phyloP scores from a whole-genome alignment of 768 basidiomycete species.

The Gloeophyllum trabeum region DNA sequence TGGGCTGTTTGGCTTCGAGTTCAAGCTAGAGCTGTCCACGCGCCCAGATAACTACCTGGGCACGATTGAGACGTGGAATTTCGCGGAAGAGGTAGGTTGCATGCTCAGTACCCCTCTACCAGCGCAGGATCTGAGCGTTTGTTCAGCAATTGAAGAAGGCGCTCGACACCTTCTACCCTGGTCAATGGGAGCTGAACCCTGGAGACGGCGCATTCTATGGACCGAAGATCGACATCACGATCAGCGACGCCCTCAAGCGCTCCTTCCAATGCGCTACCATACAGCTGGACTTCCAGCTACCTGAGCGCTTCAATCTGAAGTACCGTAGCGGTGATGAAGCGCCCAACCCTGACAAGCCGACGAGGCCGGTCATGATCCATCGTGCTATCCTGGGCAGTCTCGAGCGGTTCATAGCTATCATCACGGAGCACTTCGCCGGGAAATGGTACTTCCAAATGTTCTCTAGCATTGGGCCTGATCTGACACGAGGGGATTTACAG shows the following conservation, averaged over 20 bases:
- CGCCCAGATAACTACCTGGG: slow-evolving; percentile 93
- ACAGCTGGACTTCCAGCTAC: slow-evolving; percentile 97
- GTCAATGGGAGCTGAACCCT: slow-evolving; percentile 86
- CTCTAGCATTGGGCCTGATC: too few species aligned
- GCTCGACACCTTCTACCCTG: slow-evolving; percentile 77
- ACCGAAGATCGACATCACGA: slow-evolving; percentile 97
- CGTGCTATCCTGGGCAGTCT: slow-evolving; percentile 90
- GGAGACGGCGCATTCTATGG: slow-evolving; percentile 99
- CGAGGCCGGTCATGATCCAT: slow-evolving; percentile 95
- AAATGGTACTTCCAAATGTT: slow-evolving; percentile 90
- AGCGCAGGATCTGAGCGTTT: background rate
- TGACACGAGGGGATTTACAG: slow-evolving; percentile 23
- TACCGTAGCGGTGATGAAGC: slow-evolving; percentile 75
- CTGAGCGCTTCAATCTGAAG: slow-evolving; percentile 90
- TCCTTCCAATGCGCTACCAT: slow-evolving; percentile 99
- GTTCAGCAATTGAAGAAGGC: slow-evolving; percentile 71
- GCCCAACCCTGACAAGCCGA: slow-evolving; percentile 38
- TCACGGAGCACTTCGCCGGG: slow-evolving; percentile 94
- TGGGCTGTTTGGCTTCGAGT: slow-evolving; percentile 89
- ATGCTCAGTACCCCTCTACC: background rate
- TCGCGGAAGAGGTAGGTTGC: slow-evolving; percentile 63
- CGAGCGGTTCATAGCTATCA: slow-evolving; percentile 93
- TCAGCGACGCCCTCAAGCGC: slow-evolving; percentile 82
- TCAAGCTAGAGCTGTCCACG: slow-evolving; percentile 89
- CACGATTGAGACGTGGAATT: slow-evolving; percentile 79